A percentile compares a stretch with the other conserved stretches of the same genome.
phyloP scores from a whole-genome alignment of 805 yeast genomes.

The Kluyveromyces starmeri region DNA sequence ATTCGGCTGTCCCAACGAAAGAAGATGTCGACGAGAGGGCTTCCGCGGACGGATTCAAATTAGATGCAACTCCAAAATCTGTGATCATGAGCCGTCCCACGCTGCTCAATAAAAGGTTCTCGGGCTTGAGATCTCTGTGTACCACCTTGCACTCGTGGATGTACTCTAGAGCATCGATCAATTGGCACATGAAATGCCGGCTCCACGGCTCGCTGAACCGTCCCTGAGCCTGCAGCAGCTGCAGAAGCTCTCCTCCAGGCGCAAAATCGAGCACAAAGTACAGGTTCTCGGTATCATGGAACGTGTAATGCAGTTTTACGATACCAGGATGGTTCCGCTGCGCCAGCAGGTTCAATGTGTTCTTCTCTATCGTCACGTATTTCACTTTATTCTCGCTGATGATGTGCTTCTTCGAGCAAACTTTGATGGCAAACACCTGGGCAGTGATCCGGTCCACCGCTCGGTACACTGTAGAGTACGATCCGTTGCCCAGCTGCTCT shows the following conservation, averaged over 20 bases:
- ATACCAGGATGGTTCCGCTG: slow-evolving; percentile 89
- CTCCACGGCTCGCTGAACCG: slow-evolving; percentile 67
- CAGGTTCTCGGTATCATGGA: slow-evolving; percentile 81
- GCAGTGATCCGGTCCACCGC: slow-evolving; percentile 59
- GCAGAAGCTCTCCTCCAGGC: slow-evolving; percentile 85
- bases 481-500: slow-evolving; percentile 73
- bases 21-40: slow-evolving; percentile 42
- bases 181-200: slow-evolving; percentile 73
- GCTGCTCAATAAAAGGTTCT: slow-evolving; percentile 74
- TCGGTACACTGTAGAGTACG: slow-evolving; percentile 86
- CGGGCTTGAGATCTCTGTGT: slow-evolving; percentile 93
- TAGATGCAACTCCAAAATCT: slow-evolving; percentile 95
- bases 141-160: slow-evolving; percentile 86
- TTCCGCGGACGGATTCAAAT: slow-evolving; percentile 23
- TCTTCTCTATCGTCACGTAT: slow-evolving; percentile 91
- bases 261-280: slow-evolving; percentile 93
- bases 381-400: slow-evolving; percentile 91
- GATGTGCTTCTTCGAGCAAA: slow-evolving; percentile 84
- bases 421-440: slow-evolving; percentile 76
- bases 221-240: slow-evolving; percentile 69
- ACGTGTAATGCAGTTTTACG: slow-evolving; percentile 84
- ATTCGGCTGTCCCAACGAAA: slow-evolving; percentile 96
- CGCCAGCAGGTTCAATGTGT: slow-evolving; percentile 66
- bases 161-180: slow-evolving; percentile 83
- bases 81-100: slow-evolving; percentile 87